These are phyloP conservation scores for Quercus rubra DNA, from an alignment of 306 rosid genomes.

Conservation along the genomic window DNA sequence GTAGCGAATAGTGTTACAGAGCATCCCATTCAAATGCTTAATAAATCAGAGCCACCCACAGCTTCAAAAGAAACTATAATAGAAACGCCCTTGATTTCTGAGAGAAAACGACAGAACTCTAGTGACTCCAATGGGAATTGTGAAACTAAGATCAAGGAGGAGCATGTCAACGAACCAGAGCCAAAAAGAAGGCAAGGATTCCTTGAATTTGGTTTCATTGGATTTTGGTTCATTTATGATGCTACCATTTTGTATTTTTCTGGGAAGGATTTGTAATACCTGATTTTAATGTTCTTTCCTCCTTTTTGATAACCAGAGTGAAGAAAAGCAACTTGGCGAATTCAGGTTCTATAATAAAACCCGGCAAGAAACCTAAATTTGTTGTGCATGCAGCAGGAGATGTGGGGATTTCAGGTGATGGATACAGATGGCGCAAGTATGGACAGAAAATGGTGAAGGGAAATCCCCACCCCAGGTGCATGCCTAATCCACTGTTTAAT, in stretches of 20 bases:
- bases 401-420: conserved; percentile 92
- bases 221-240: background rate
- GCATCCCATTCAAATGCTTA: conserved; percentile 34
- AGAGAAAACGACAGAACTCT: conserved; percentile 48
- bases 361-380: conserved; percentile 70
- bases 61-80: conserved; percentile 48
- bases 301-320: conserved; percentile 54
- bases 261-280: conserved; percentile 14
- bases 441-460: conserved; percentile 99
- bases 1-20: conserved; percentile 35
- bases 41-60: conserved; percentile 50
- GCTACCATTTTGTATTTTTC: background rate
- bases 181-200: conserved; percentile 67
- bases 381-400: conserved; percentile 94
- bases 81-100: conserved; percentile 42
- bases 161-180: conserved; percentile 53
- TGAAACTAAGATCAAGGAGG: conserved; percentile 54
- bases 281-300: conserved; percentile 27
- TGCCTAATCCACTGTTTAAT: background rate
- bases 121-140: conserved; percentile 48
- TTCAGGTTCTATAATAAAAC: conserved; percentile 44
- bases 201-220: conserved; percentile 13
- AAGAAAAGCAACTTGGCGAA: conserved; percentile 56
- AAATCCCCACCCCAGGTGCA: conserved; percentile 84
- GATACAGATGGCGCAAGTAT: conserved; percentile 97